Base-by-base conservation (phyloP, 2,329 filamentous ascomycete genomes). In the Claviceps sp. region DNA sequence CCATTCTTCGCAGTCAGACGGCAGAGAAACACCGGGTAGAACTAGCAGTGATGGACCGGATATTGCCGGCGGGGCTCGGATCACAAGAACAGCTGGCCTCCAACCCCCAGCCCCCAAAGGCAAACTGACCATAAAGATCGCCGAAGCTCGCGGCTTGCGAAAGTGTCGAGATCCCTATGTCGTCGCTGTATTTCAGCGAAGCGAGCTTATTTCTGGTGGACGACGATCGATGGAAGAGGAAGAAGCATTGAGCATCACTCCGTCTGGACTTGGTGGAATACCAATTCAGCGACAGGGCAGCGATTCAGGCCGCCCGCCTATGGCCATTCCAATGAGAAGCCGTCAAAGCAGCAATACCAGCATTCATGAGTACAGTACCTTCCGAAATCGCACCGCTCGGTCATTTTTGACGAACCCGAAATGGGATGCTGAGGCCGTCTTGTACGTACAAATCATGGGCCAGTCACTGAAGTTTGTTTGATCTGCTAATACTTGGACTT, bases 291-390 rank as follows among this genome's bases (percentile, higher is more conserved):
- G 85, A 53, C 82, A 85, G 56, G 85, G 84, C 53, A 93, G 87
- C 63, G 89, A 95, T 60, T 85, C 84, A 34, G 87, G 89, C 30
- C 80, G 85, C 50, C 79, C 87, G 5, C 66, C 89, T 16, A 91
- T 96, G 83, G 88, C 89, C 36, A 97, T 98, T 58, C 93, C 93
- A 1, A 96, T 97, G 89, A 84, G 85, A 62, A 97, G 90, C 67
- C 84, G 93, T 52, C 93, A 97, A 66, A 97, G 91, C 70, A 97
- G 91, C 71, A 90, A 91, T 70, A 95, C 90, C 52, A 95, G 91
- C 62, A 74, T 85, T 57, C 77, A 79, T 38, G 87, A 95, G 37
- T 76, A 76, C 59, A 75, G 70, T 57, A 74, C 74, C 1, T 77
- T 79, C 60, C 73, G 76, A 40, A 82, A 82, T 59, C 79, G 81